phyloP scores from a whole-genome alignment of 2,329 filamentous ascomycete species.

The Chalaropsis ovoidea region DNA sequence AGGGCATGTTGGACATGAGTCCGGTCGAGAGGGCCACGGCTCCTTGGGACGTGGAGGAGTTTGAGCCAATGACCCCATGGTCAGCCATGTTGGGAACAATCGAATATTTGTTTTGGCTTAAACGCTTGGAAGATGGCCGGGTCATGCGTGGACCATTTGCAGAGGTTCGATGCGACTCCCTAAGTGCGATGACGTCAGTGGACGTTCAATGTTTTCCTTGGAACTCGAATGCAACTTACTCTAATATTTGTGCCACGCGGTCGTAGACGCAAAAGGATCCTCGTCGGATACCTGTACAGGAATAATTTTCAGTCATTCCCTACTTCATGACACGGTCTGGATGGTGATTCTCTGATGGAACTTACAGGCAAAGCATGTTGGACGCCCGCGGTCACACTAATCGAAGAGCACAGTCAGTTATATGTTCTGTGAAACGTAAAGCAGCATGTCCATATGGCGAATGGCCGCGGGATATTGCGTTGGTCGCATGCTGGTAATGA shows the following conservation, averaged over 20 bases:
- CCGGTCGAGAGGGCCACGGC: conserved; percentile 48
- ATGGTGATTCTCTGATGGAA: not conserved
- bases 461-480: not conserved
- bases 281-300: conserved; percentile 56
- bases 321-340: not conserved
- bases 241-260: conserved; percentile 63
- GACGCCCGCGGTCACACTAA: conserved; percentile 65
- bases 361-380: conserved; percentile 56
- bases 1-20: conserved; percentile 62
- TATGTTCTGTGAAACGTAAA: not conserved
- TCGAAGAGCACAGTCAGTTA: conserved; percentile 4
- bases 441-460: not conserved
- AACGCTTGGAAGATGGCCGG: conserved; percentile 47
- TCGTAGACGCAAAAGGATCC: conserved; percentile 68
- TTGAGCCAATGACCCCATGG: conserved; percentile 37
- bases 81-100: conserved; percentile 48
- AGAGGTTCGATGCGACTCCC: conserved; percentile 32
- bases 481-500: conserved; percentile 21
- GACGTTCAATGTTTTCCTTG: not conserved
- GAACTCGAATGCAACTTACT: conserved; percentile 42
- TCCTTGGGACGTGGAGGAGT: conserved; percentile 36
- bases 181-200: conserved; percentile 8
- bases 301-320: not conserved
- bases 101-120: conserved; percentile 32
- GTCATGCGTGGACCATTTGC: conserved; percentile 48